Conservation (phyloP, 768 basidiomycete species). For the Kwoniella bestiolae region DNA sequence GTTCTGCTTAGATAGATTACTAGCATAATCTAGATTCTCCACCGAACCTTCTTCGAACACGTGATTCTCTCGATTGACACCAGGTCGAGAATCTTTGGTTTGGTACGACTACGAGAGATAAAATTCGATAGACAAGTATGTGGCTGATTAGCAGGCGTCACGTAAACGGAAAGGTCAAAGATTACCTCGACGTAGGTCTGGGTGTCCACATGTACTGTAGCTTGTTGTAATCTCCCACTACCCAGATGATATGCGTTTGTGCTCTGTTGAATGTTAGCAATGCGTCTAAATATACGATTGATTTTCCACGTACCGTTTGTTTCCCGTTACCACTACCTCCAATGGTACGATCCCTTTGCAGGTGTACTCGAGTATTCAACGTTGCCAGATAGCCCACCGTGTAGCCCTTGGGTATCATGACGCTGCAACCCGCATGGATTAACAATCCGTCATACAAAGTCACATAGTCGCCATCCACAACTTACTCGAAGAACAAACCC, state of each 20-base stretch:
- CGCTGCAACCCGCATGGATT: neutral
- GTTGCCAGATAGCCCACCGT: slow-evolving; percentile 12
- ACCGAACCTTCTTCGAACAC: neutral
- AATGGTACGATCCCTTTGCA: neutral
- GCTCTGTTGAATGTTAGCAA: slow-evolving; percentile 2
- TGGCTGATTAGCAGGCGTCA: too few species aligned
- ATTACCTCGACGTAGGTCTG: slow-evolving; percentile 22
- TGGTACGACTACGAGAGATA: too few species aligned
- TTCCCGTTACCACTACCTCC: neutral
- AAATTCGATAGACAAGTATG: too few species aligned
- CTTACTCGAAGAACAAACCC: slow-evolving; percentile 24
- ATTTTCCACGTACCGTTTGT: neutral
- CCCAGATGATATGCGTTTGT: slow-evolving; percentile 15
- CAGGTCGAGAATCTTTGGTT: neutral
- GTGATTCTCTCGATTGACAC: neutral
- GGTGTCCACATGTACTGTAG: slow-evolving; percentile 19
- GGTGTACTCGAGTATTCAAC: slow-evolving; percentile 16
- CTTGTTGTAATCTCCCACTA: slow-evolving; percentile 14
- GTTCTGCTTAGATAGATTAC: slow-evolving; percentile 8
- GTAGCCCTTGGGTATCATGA: slow-evolving; percentile 16
- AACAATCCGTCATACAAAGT: neutral
- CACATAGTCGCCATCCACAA: neutral
- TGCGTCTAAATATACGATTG: neutral
- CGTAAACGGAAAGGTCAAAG: too few species aligned
- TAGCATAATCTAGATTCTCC: slow-evolving; percentile 11